These are phyloP conservation scores for Maudiozyma bulderi DNA, from an alignment of 805 yeast genomes.

Conservation along the genomic window DNA sequence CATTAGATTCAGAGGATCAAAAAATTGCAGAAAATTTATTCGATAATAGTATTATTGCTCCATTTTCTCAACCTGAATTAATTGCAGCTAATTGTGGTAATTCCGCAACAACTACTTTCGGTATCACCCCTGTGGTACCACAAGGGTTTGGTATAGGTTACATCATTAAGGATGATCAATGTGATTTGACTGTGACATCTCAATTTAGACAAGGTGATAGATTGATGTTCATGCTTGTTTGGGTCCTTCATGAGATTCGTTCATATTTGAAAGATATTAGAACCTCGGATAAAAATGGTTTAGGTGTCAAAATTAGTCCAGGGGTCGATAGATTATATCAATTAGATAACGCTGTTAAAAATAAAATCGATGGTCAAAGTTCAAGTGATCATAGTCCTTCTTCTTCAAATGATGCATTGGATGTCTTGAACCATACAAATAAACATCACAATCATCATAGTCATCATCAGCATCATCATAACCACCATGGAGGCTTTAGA, in stretches of 20 bases:
- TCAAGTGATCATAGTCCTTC: background rate
- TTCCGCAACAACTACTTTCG: slow-evolving; percentile 77
- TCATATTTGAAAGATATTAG: slow-evolving; percentile 31
- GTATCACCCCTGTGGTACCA: slow-evolving; percentile 80
- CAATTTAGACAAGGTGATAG: slow-evolving; percentile 81
- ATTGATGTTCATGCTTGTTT: slow-evolving; percentile 61
- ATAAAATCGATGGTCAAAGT: background rate
- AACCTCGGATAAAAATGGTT: slow-evolving; percentile 5
- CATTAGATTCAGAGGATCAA: slow-evolving; percentile 12
- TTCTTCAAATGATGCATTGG: background rate
- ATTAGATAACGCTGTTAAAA: slow-evolving; percentile 28
- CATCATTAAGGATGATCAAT: slow-evolving; percentile 71
- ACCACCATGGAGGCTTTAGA: slow-evolving; percentile 13
- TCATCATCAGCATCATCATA: background rate
- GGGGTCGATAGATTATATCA: slow-evolving; percentile 25
- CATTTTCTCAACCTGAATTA: slow-evolving; percentile 34
- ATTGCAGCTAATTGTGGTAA: slow-evolving; percentile 80
- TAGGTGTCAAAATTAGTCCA: slow-evolving; percentile 23
- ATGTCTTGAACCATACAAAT: background rate
- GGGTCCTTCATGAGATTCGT: slow-evolving; percentile 55
- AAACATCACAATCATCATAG: background rate
- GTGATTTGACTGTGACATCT: slow-evolving; percentile 75
- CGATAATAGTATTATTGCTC: slow-evolving; percentile 30
- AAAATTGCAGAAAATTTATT: slow-evolving; percentile 37
- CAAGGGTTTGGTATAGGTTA: slow-evolving; percentile 93